Evolutionary conservation across 257 asterid species (phyloP).

Genomic region (Scutellaria galericulata): DNA sequence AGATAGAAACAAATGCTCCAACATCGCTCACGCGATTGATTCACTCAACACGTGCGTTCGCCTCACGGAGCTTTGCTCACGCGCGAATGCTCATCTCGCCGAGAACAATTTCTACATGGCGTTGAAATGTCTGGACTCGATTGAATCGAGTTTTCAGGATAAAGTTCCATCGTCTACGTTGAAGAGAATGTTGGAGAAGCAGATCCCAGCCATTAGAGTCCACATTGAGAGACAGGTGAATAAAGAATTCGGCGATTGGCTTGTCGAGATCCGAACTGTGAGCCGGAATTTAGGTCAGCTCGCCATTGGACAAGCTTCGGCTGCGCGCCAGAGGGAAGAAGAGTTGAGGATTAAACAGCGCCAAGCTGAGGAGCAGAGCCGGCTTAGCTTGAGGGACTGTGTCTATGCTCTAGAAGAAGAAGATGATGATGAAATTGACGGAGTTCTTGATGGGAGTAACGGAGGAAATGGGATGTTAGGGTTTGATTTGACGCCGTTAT

Average conservation of each 20-base stretch:
- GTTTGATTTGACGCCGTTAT: constrained; percentile 87
- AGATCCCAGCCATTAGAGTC: constrained; percentile 83
- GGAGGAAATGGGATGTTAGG: constrained; percentile 61
- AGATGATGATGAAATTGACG: constrained; percentile 72
- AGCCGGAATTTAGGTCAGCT: constrained; percentile 90
- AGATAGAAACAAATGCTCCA: constrained; percentile 67
- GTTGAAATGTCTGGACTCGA: constrained; percentile 79
- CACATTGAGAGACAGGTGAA: constrained; percentile 78
- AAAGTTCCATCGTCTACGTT: constrained; percentile 69
- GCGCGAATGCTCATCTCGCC: constrained; percentile 67
- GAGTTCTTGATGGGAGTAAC: constrained; percentile 45
- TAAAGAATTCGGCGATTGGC: constrained; percentile 95
- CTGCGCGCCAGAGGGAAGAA: constrained; percentile 93
- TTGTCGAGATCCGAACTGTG: constrained; percentile 85
- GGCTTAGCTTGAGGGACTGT: constrained; percentile 82
- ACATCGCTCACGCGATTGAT: constrained; percentile 69
- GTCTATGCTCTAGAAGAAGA: constrained; percentile 90
- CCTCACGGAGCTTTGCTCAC: constrained; percentile 74
- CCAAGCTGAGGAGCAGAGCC: constrained; percentile 97
- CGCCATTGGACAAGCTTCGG: constrained; percentile 98
- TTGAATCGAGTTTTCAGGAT: constrained; percentile 60
- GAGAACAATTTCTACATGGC: constrained; percentile 82
- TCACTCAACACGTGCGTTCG: constrained; percentile 67
- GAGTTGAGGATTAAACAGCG: constrained; percentile 89
- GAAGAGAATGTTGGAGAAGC: constrained; percentile 86